A percentile compares a stretch with the other conserved stretches of the same genome.
Evolutionary conservation across 1,139 yeast species (phyloP).

Genomic region (Geotrichum aggregatum): DNA sequence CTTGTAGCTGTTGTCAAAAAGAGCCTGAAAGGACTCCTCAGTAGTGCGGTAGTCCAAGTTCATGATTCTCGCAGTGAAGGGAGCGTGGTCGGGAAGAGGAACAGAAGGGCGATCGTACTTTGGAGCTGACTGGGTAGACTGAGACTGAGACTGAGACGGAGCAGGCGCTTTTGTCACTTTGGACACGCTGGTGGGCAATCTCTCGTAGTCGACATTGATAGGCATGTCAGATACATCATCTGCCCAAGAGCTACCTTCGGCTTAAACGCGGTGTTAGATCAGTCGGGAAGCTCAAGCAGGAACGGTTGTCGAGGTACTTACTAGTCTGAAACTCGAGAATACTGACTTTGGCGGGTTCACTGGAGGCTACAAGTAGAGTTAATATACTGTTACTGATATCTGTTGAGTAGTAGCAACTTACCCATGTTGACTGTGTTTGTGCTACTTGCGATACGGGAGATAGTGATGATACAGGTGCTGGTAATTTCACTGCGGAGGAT

Average conservation of each 20-base stretch:
- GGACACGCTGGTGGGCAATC: not conserved
- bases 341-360: slow-evolving; percentile 16
- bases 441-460: too few species aligned
- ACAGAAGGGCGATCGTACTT: slow-evolving; percentile 43
- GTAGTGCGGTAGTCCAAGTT: slow-evolving; percentile 81
- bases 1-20: slow-evolving; percentile 55
- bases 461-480: too few species aligned
- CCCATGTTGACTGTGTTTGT: slow-evolving; percentile 7
- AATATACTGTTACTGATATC: too few species aligned
- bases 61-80: slow-evolving; percentile 81
- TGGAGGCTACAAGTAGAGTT: slow-evolving; percentile 11
- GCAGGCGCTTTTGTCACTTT: slow-evolving; percentile 2
- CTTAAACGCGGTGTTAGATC: not conserved
- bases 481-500: too few species aligned
- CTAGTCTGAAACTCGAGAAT: slow-evolving; percentile 19
- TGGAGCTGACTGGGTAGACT: slow-evolving; percentile 6
- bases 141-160: not conserved
- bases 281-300: not conserved
- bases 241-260: slow-evolving; percentile 35
- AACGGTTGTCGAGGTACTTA: not conserved
- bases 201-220: slow-evolving; percentile 14
- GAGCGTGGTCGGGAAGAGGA: slow-evolving; percentile 88
- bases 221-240: slow-evolving; percentile 23
- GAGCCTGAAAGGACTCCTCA: slow-evolving; percentile 62
- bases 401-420: too few species aligned